These are phyloP conservation scores for Pythium grandisporangium DNA, from an alignment of 352 stramenopile genomes.

Conservation along the genomic window DNA sequence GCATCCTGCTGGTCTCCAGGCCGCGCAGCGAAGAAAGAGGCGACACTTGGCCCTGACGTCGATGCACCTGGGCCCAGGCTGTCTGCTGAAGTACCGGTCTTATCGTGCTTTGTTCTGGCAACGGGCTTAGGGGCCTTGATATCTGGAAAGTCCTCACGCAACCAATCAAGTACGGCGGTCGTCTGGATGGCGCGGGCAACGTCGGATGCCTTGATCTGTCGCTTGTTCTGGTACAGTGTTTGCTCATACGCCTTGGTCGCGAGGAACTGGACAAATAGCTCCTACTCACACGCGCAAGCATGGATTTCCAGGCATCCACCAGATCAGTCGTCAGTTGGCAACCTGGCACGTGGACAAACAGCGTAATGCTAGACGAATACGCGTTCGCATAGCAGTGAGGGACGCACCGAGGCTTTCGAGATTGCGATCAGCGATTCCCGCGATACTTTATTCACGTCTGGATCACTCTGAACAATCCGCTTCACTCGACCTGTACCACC, in stretches of 20 bases:
- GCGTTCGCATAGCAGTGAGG: not conserved
- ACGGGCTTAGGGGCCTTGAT: too few species aligned
- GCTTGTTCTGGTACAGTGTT: conserved; percentile 74
- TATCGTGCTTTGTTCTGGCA: too few species aligned
- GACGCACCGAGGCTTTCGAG: conserved; percentile 82
- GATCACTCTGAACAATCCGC: conserved; percentile 92
- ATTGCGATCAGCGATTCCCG: conserved; percentile 90
- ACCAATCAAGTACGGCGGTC: conserved; percentile 67
- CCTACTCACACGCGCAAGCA: too few species aligned
- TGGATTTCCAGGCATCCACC: too few species aligned
- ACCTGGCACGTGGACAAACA: too few species aligned
- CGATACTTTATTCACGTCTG: conserved; percentile 86
- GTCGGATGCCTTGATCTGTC: conserved; percentile 71
- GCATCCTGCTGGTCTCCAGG: too few species aligned
- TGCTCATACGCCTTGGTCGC: conserved; percentile 86
- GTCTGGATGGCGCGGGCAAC: conserved; percentile 73
- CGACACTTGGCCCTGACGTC: too few species aligned
- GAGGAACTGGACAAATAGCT: conserved; percentile 88
- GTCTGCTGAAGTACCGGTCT: not conserved
- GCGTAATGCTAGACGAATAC: too few species aligned
- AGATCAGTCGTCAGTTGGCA: not conserved
- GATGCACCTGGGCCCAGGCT: too few species aligned
- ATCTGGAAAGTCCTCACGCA: conserved; percentile 80
- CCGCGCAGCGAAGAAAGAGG: too few species aligned
- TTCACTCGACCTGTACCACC: conserved; percentile 75